A percentile compares a stretch with the other conserved stretches of the same genome.
Evolutionary conservation across 192 early-diverging fungal genomes (phyloP).

Genomic region (Backusella liffmaniae): DNA sequence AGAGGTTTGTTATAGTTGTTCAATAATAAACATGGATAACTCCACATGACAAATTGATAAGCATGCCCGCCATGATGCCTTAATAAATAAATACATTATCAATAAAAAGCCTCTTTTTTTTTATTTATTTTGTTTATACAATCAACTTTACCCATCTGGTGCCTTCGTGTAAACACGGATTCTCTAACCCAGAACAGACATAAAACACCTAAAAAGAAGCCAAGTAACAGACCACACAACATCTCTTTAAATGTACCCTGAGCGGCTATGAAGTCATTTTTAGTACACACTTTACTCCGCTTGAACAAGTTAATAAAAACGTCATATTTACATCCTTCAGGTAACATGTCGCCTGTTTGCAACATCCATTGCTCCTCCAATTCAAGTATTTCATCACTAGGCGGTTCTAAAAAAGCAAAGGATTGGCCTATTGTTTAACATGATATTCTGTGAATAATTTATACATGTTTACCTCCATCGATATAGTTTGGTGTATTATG

Average conservation of each 20-base stretch:
- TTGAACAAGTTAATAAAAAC: neutral
- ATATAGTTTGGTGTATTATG: slow-evolving; percentile 33
- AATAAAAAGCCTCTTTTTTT: neutral
- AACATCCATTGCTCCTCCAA: slow-evolving; percentile 58
- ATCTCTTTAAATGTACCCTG: slow-evolving; percentile 49
- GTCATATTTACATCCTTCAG: slow-evolving; percentile 51
- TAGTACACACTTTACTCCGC: neutral
- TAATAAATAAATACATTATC: neutral
- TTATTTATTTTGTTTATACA: neutral
- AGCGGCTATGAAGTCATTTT: neutral
- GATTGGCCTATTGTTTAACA: no score
- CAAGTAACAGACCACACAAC: slow-evolving; percentile 52
- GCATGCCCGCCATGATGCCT: slow-evolving; percentile 44
- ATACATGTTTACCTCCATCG: slow-evolving; percentile 16
- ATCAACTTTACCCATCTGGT: slow-evolving; percentile 43
- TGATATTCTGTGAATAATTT: no score
- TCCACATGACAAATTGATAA: slow-evolving; percentile 48
- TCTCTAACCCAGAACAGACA: slow-evolving; percentile 55
- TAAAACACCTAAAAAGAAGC: slow-evolving; percentile 54
- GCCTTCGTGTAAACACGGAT: slow-evolving; percentile 48
- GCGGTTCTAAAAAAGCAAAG: slow-evolving; percentile 8
- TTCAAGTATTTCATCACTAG: slow-evolving; percentile 27
- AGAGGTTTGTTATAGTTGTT: neutral
- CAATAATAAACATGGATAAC: slow-evolving; percentile 46
- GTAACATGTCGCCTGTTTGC: slow-evolving; percentile 46